Conservation (phyloP, 495 filamentous ascomycete genomes). For the Cudoniella acicularis region DNA sequence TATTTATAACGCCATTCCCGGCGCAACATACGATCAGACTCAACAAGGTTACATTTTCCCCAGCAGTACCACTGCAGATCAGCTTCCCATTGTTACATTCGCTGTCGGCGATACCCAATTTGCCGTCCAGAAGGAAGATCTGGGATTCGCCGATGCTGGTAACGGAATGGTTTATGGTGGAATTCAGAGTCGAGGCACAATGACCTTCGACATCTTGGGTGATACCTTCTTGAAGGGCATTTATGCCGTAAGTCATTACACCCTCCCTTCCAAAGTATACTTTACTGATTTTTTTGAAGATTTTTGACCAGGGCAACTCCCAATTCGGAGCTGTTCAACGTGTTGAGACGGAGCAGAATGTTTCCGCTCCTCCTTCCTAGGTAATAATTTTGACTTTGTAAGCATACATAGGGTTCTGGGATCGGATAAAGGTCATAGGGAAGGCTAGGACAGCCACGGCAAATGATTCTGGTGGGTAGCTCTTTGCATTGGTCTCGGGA, state of each 20-base stretch:
- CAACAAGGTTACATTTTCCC: slow-evolving; percentile 73
- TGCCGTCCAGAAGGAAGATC: slow-evolving; percentile 66
- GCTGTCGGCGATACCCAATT: slow-evolving; percentile 66
- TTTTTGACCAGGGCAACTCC: slow-evolving; percentile 72
- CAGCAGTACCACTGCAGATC: slow-evolving; percentile 44
- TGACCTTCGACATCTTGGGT: slow-evolving; percentile 70
- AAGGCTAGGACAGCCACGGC: no score
- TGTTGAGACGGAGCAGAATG: slow-evolving; percentile 53
- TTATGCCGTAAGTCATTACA: slow-evolving; percentile 57
- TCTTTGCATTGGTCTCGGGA: no score
- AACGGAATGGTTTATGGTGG: slow-evolving; percentile 61
- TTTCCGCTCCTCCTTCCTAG: slow-evolving; percentile 30
- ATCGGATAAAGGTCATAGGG: background rate
- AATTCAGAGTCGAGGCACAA: slow-evolving; percentile 66
- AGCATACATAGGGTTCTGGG: background rate
- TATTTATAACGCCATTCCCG: slow-evolving; percentile 69
- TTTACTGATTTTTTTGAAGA: slow-evolving; percentile 34
- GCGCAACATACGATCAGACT: slow-evolving; percentile 55
- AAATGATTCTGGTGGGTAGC: no score
- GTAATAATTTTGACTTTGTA: no score
- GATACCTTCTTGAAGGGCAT: slow-evolving; percentile 72
- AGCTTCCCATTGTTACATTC: slow-evolving; percentile 65
- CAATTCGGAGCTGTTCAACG: slow-evolving; percentile 69
- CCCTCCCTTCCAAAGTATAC: background rate
- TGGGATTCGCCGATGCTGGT: slow-evolving; percentile 50